Base-by-base conservation (phyloP, 164 flowering plant species). In the Kalanchoe fedtschenkoi region DNA sequence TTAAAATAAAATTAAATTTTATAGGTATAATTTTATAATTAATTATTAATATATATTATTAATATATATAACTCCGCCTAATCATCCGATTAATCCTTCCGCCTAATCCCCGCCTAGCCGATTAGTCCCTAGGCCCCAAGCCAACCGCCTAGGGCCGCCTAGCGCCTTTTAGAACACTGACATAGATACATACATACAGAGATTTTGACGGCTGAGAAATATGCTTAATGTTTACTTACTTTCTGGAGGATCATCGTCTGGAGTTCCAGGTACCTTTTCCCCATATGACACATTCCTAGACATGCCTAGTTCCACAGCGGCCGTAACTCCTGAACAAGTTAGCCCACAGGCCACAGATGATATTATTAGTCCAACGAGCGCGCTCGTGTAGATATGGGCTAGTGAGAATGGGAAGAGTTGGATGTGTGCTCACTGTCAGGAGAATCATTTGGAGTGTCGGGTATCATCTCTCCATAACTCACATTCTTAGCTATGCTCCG, bases 401-500 rank as follows among this genome's bases (percentile, higher is more conserved):
- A 42, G 6, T 42, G 17, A 42, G 14, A 42, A 4, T 42, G 14
- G n/a, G n/a, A n/a, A n/a, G n/a, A n/a, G n/a, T n/a, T n/a, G n/a
- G n/a, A 4, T 11, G 46, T 6, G 2, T 11, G 16, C 46, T 42
- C 17, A 42, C 46, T 42, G 6, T 42, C 46, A 42, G 46, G 46
- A 42, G 71, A 68, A 33, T 71, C 54, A 13, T 62, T 38, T 33
- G 69, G 65, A n/a, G 63, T 64, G 65, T 75, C 83, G 14, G 81
- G 83, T 43, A 80, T 62, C 89, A 80, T 81, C 66, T 84, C 83
- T 55, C 69, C 79, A 65, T 84, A 84, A 5, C 65, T 67, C 30
- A 83, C 74, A 16, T 29, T 15, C 60, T 55, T 62, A 41, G n/a
- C 44, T 28, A 57, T 57, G 59, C 62, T 35, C 21, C 16, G 19